These are phyloP conservation scores for Claviceps monticola DNA, from an alignment of 2,329 filamentous ascomycete species.

Conservation along the genomic window DNA sequence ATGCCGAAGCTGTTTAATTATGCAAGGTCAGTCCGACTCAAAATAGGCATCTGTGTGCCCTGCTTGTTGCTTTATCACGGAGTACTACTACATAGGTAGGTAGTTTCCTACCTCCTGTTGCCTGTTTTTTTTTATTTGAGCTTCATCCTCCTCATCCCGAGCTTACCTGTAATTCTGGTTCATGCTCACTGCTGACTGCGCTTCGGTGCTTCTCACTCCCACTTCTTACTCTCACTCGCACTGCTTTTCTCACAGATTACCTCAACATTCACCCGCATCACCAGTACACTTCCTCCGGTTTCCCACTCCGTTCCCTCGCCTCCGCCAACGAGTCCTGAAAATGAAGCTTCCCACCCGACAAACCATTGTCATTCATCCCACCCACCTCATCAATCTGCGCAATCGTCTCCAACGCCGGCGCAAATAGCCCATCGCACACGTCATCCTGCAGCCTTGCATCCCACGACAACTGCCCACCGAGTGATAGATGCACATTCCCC, in stretches of 20 bases:
- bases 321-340: slow-evolving; percentile 1
- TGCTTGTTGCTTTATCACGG: too few species aligned
- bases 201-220: neutral
- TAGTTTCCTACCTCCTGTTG: too few species aligned
- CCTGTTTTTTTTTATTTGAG: too few species aligned
- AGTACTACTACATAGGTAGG: too few species aligned
- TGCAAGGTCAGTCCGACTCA: too few species aligned
- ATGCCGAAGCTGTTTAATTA: too few species aligned
- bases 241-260: neutral
- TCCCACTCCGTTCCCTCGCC: neutral
- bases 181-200: neutral
- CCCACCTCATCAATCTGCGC: slow-evolving; percentile 19
- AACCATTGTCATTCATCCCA: slow-evolving; percentile 13
- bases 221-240: neutral
- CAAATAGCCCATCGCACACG: slow-evolving; percentile 14
- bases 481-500: slow-evolving; percentile 14
- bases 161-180: too few species aligned
- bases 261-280: neutral
- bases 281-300: slow-evolving; percentile 2
- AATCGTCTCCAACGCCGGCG: slow-evolving; percentile 17
- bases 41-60: too few species aligned
- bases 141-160: too few species aligned
- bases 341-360: neutral
- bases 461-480: slow-evolving; percentile 16
- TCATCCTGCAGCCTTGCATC: slow-evolving; percentile 10